phyloP scores from a whole-genome alignment of 371 early-diverging fungal genomes.

The Mucor circinelloides region DNA sequence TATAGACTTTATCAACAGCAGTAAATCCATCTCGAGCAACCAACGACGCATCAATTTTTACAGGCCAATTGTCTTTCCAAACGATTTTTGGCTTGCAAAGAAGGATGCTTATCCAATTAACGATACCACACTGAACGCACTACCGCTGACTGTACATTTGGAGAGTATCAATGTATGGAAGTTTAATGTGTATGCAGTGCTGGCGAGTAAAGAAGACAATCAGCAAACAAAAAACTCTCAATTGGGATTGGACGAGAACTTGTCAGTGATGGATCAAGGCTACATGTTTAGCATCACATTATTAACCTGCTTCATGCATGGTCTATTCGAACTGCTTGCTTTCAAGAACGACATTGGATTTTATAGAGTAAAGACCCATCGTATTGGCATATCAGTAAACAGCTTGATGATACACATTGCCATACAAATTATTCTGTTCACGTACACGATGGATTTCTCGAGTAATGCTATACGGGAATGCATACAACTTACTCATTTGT shows the following conservation, averaged over 20 bases:
- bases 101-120: constrained; percentile 76
- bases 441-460: constrained; percentile 89
- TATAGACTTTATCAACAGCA: constrained; percentile 54
- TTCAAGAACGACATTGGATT: constrained; percentile 95
- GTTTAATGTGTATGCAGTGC: constrained; percentile 65
- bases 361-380: constrained; percentile 83
- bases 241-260: constrained; percentile 60
- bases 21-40: constrained; percentile 29
- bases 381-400: constrained; percentile 86
- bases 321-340: constrained; percentile 90
- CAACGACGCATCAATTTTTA: constrained; percentile 53
- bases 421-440: constrained; percentile 84
- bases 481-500: constrained; percentile 78
- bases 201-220: constrained; percentile 68
- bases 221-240: constrained; percentile 66
- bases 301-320: constrained; percentile 79
- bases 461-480: constrained; percentile 89
- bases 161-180: constrained; percentile 77
- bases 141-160: constrained; percentile 72
- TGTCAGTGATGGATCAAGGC: constrained; percentile 63
- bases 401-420: constrained; percentile 82
- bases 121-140: constrained; percentile 59
- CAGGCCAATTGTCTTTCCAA: constrained; percentile 74
- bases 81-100: constrained; percentile 89
- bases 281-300: constrained; percentile 90